A percentile compares a stretch with the other conserved stretches of the same genome.
These are phyloP conservation scores for Xerocomellus amylosporus DNA, from an alignment of 768 basidiomycete genomes.

Conservation along the genomic window DNA sequence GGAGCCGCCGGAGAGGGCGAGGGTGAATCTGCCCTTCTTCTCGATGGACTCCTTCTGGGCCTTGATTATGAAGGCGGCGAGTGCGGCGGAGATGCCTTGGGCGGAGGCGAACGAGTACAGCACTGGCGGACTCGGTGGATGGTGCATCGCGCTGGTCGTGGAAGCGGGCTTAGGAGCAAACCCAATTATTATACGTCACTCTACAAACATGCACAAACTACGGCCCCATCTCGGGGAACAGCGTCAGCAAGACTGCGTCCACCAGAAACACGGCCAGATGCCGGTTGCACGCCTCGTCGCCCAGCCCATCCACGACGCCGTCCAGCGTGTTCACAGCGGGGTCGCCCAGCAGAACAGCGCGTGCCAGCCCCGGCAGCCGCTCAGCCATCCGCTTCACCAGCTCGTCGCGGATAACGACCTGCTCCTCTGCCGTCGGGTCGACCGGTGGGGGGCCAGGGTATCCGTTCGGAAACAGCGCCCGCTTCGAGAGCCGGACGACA, in stretches of 20 bases:
- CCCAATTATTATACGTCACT: slow-evolving; percentile 16
- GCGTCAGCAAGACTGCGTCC: slow-evolving; percentile 62
- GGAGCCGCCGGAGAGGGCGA: slow-evolving; percentile 93
- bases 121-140: slow-evolving; percentile 62
- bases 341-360: slow-evolving; percentile 42
- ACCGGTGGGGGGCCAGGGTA: slow-evolving; percentile 73
- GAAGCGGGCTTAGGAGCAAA: not conserved
- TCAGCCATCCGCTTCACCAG: slow-evolving; percentile 40
- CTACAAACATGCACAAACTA: slow-evolving; percentile 26
- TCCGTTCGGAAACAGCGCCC: slow-evolving; percentile 83
- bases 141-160: slow-evolving; percentile 34
- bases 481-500: slow-evolving; percentile 55
- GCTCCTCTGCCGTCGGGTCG: slow-evolving; percentile 79
- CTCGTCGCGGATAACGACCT: slow-evolving; percentile 48
- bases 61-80: slow-evolving; percentile 80
- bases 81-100: slow-evolving; percentile 54
- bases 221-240: slow-evolving; percentile 73
- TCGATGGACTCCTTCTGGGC: slow-evolving; percentile 87
- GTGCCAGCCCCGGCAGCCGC: slow-evolving; percentile 35
- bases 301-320: slow-evolving; percentile 58
- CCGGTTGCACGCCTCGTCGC: slow-evolving; percentile 66
- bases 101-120: slow-evolving; percentile 66
- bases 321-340: slow-evolving; percentile 48
- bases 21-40: slow-evolving; percentile 85
- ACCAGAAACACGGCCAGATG: slow-evolving; percentile 74